Base-by-base conservation (phyloP, 2,329 filamentous ascomycete species). In the Exophiala lecanii-corni region DNA sequence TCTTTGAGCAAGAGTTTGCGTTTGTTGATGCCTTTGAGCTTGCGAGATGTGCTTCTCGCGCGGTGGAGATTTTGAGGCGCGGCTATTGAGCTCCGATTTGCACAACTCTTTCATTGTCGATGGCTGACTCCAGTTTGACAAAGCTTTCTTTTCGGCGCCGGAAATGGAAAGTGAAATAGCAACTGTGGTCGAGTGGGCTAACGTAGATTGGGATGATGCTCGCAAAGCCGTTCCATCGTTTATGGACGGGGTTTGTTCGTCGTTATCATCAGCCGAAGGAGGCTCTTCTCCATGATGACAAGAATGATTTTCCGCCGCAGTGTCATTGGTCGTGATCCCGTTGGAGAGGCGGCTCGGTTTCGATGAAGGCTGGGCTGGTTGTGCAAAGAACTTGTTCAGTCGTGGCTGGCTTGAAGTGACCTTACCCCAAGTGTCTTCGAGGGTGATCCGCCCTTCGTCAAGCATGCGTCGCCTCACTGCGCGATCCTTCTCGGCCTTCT, bases 381-480 rank as follows among this genome's bases (percentile, higher is more conserved):
- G 47, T 16, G 41, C 47, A 40, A 56, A 56, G 41, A 55, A 56
- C 9, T 32, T 50, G 32, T 51, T 51, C 37, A 56, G 36, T 32
- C 54, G 40, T 2, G 45, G 50, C 35, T 56, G 54, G 28, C 54
- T 56, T 2, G 52, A 50, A 2, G 45, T 47, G 13, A 56, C 50
- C 39, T 55, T 56, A 5, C 51, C 54, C 54, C 51, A 55, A n/a
- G 50, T 53, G 19, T 53, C 50, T 26, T 56, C 54, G 28, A 51
- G 33, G 9, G 33, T 45, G 18, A 56, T 49, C 25, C 50, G 47
- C 17, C 55, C 55, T 21, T 55, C 50, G 5, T 49, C 43, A 13
- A 57, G 40, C 43, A 56, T 46, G 39, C 50, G 46, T 23, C 43
- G 44, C 32, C 51, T 49, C 15, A 41, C 38, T 3, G 30, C 30